Conservation (phyloP, 2,329 filamentous ascomycete species). For the Apiospora koreana region DNA sequence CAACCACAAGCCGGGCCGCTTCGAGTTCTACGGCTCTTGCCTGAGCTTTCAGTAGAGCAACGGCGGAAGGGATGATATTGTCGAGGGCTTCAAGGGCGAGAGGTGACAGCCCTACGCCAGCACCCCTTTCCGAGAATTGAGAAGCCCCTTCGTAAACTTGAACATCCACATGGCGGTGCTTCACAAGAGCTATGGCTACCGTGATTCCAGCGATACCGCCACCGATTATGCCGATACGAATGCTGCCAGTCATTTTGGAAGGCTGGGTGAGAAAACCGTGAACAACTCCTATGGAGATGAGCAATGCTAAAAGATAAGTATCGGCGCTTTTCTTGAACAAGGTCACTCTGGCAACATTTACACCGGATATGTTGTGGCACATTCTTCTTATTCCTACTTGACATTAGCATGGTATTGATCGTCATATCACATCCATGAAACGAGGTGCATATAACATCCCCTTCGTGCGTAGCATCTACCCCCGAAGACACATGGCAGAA, state of each 20-base stretch:
- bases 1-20: constrained; percentile 15
- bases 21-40: constrained; percentile 22
- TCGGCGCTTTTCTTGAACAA: too few species aligned
- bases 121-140: constrained; percentile 25
- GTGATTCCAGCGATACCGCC: constrained; percentile 24
- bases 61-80: constrained; percentile 14
- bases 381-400: too few species aligned
- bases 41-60: constrained; percentile 14
- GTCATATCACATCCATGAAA: too few species aligned
- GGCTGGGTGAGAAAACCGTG: not conserved
- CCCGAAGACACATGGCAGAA: too few species aligned
- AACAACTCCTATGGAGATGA: too few species aligned
- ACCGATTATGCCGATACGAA: constrained; percentile 24
- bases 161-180: constrained; percentile 19
- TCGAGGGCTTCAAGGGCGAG: constrained; percentile 20
- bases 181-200: constrained; percentile 22
- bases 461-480: too few species aligned
- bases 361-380: too few species aligned
- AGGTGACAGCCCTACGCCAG: constrained; percentile 21
- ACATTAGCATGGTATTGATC: too few species aligned
- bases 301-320: too few species aligned
- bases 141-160: constrained; percentile 26
- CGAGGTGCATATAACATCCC: too few species aligned
- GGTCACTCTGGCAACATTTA: too few species aligned
- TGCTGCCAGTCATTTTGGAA: constrained; percentile 15